Evolutionary conservation across 495 filamentous ascomycete genomes (phyloP), one percentile per base, ranked within the genome.

Genomic region (Penicillium verhagenii): DNA sequence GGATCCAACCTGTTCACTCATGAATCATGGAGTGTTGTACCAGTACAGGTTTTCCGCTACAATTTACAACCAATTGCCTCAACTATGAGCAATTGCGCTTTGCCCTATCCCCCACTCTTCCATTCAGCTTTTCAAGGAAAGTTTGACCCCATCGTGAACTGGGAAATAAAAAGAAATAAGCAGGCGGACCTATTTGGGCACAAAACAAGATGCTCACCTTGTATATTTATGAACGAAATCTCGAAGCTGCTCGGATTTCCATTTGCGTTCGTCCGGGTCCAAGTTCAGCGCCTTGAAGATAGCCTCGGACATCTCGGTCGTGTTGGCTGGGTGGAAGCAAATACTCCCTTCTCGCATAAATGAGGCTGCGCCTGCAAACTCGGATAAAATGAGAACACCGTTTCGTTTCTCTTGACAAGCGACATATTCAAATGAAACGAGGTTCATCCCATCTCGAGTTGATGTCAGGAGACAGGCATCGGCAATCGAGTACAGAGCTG

Each of bases 361-460:
- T 50, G 93, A 86, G 0, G 93, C 90, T 0, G 93, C 91, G 2
- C 93, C 93, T 0, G 92, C 88, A 63, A 96, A 96, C 64, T 96
- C 92, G 44, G 91, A 96, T 9, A 97, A 80, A 20, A 96, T 89
- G 79, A 97, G 87, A 4, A 90, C 87, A 6, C 93, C 93, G 63
- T 95, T 87, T 9, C 86, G 81, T 57, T 92, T 80, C 54, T 87
- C 76, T 64, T 96, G 93, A 28, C 87, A 91, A 2, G 93, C 92
- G 45, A 96, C 91, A 71, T 96, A 97, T 70, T 97, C 93, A 72
- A 92, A 96, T 20, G 89, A 91, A 21, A 97, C 93, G 9, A 96
- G 82, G 66, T 97, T 97, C 93, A 97, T 96, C 53, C 93, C 93
- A 64, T 96, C 93, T n/a, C 92, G 81, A 1, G 88, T 95, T 0